Evolutionary conservation across 2,329 filamentous ascomycete genomes (phyloP).

Genomic region (Lachnellula arida): DNA sequence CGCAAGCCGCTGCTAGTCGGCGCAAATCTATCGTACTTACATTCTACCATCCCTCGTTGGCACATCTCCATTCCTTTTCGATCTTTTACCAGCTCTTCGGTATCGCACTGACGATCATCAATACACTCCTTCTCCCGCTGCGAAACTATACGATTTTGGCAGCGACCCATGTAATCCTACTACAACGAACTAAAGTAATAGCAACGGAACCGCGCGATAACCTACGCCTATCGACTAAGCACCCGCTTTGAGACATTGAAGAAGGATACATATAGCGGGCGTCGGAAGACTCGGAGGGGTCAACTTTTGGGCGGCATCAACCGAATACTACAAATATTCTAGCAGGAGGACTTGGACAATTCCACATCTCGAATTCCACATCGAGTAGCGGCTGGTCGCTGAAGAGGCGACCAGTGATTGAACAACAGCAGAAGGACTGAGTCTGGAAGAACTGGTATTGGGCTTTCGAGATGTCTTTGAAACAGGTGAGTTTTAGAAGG

Average conservation of each 20-base stretch:
- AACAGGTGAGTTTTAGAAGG: constrained; percentile 34
- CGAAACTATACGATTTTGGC: background rate
- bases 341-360: constrained; percentile 1
- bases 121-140: background rate
- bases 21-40: constrained; percentile 19
- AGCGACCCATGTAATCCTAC: constrained; percentile 1
- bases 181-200: constrained; percentile 17
- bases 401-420: constrained; percentile 19
- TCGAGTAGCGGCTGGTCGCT: constrained; percentile 22
- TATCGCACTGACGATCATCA: background rate
- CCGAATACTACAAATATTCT: constrained; percentile 5
- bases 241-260: background rate
- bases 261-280: constrained; percentile 7
- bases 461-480: constrained; percentile 36
- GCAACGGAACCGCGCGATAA: constrained; percentile 9
- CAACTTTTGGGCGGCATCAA: constrained; percentile 1
- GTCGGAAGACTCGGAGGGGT: background rate
- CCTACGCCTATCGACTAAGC: constrained; percentile 5
- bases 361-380: constrained; percentile 13
- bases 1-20: constrained; percentile 19
- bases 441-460: constrained; percentile 6
- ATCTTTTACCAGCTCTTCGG: constrained; percentile 6
- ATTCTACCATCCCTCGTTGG: constrained; percentile 6
- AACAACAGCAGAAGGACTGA: background rate
- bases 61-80: constrained; percentile 6